These are phyloP conservation scores for Annulohypoxylon maeteangense DNA, from an alignment of 495 filamentous ascomycete species.

Conservation along the genomic window DNA sequence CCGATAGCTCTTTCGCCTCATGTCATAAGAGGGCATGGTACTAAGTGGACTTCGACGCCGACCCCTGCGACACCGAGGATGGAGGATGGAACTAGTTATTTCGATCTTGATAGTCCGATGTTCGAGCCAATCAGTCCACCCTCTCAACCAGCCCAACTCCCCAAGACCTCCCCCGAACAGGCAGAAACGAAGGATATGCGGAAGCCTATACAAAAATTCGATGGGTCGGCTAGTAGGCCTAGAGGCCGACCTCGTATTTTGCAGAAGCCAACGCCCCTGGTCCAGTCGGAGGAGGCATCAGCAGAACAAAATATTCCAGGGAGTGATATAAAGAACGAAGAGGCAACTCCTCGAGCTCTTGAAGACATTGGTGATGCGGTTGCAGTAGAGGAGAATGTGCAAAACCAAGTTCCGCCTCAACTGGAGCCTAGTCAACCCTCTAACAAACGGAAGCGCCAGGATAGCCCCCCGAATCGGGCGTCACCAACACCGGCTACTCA, in stretches of 20 bases:
- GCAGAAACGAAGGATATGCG: slow-evolving; percentile 44
- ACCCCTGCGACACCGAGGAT: slow-evolving; percentile 60
- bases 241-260: slow-evolving; percentile 50
- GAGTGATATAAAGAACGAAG: slow-evolving; percentile 74
- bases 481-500: slow-evolving; percentile 62
- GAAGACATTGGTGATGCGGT: slow-evolving; percentile 63
- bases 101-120: slow-evolving; percentile 53
- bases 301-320: slow-evolving; percentile 57
- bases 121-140: slow-evolving; percentile 61
- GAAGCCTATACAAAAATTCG: slow-evolving; percentile 38
- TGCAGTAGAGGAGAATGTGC: slow-evolving; percentile 54
- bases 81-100: slow-evolving; percentile 40
- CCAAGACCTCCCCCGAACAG: slow-evolving; percentile 41
- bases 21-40: slow-evolving; percentile 55
- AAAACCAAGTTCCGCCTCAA: slow-evolving; percentile 39
- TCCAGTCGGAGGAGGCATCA: slow-evolving; percentile 65
- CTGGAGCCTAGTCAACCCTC: slow-evolving; percentile 31
- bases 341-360: slow-evolving; percentile 66
- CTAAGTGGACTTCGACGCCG: slow-evolving; percentile 58
- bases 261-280: slow-evolving; percentile 49
- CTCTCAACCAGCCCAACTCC: slow-evolving; percentile 49
- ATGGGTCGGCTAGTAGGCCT: slow-evolving; percentile 43
- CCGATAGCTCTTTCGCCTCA: slow-evolving; percentile 31
- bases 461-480: slow-evolving; percentile 51
- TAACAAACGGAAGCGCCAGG: slow-evolving; percentile 61